Conservation (phyloP, 192 early-diverging fungal genomes). For the Spizellomyces punctatus region DNA sequence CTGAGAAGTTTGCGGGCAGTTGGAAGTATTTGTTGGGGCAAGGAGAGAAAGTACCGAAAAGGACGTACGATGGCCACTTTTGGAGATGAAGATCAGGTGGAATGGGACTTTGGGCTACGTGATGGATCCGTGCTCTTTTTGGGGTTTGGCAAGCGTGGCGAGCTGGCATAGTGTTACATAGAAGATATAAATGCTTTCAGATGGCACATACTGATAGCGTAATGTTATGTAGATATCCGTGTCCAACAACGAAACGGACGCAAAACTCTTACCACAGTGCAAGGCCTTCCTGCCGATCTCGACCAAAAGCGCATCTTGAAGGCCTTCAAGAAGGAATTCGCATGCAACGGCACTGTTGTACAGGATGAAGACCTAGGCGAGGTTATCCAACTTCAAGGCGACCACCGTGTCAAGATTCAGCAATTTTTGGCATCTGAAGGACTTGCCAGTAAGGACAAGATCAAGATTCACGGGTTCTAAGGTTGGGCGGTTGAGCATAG, state of each 20-base stretch:
- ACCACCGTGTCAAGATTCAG: constrained; percentile 84
- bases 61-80: background rate
- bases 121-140: no score
- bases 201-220: constrained; percentile 21
- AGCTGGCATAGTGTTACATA: background rate
- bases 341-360: constrained; percentile 94
- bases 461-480: constrained; percentile 98
- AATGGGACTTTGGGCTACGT: no score
- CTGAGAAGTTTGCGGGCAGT: no score
- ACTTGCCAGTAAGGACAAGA: constrained; percentile 81
- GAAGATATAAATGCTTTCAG: background rate
- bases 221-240: constrained; percentile 80
- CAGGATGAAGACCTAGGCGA: constrained; percentile 90
- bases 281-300: constrained; percentile 83
- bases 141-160: background rate
- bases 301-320: constrained; percentile 93
- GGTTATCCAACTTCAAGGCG: constrained; percentile 93
- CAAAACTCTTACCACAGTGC: constrained; percentile 95
- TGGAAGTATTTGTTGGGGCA: no score
- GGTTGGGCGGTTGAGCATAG: background rate
- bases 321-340: constrained; percentile 95
- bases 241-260: constrained; percentile 96
- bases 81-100: no score
- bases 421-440: constrained; percentile 77
- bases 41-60: background rate